A percentile compares a stretch with the other conserved stretches of the same genome.
Evolutionary conservation across 2,329 filamentous ascomycete genomes (phyloP).

Genomic region (Colletotrichum sp.): DNA sequence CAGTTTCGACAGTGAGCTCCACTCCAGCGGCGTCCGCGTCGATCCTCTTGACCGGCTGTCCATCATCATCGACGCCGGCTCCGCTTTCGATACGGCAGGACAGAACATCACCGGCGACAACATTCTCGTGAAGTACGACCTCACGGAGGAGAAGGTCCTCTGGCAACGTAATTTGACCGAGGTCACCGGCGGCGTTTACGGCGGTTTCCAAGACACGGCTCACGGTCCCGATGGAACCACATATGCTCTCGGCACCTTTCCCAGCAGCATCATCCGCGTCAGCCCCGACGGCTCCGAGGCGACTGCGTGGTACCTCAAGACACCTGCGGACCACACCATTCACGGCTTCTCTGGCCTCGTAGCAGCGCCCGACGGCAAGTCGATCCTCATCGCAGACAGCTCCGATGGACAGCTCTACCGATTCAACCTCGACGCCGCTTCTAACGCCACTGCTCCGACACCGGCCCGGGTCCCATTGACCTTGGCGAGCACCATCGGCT

Average conservation of each 20-base stretch:
- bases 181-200: constrained; percentile 31
- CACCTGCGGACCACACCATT: constrained; percentile 29
- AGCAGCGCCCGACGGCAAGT: constrained; percentile 9
- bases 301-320: constrained; percentile 36
- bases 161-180: constrained; percentile 39
- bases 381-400: constrained; percentile 36
- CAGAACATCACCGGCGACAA: constrained; percentile 40
- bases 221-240: constrained; percentile 38
- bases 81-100: constrained; percentile 38
- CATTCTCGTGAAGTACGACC: constrained; percentile 39
- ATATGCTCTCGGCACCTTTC: constrained; percentile 42
- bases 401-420: constrained; percentile 36
- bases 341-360: constrained; percentile 16
- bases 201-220: constrained; percentile 45
- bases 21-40: constrained; percentile 40
- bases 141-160: constrained; percentile 25
- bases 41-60: constrained; percentile 37
- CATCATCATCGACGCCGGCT: constrained; percentile 38
- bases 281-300: constrained; percentile 30
- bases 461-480: neutral
- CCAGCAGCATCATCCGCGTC: constrained; percentile 39
- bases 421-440: constrained; percentile 32
- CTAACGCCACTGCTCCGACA: neutral
- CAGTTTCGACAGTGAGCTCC: constrained; percentile 30
- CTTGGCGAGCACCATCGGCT: neutral